Percentiles rank a stretch among this genome's conserved stretches.
phyloP scores from a whole-genome alignment of 176 grass and related monocot genomes.

The Eleusine indica region DNA sequence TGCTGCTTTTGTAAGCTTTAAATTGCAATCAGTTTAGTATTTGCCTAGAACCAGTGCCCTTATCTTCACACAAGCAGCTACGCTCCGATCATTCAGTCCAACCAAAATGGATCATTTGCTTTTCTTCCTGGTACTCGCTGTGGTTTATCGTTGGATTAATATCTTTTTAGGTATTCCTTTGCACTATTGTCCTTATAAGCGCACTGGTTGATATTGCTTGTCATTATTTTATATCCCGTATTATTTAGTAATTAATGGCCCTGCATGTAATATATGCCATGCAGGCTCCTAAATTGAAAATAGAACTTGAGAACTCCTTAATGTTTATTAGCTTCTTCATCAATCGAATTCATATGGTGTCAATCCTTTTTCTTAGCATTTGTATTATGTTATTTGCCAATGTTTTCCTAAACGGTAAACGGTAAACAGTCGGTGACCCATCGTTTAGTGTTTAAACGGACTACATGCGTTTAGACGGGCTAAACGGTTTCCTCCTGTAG shows the following conservation, averaged over 20 bases:
- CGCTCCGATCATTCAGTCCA: not conserved
- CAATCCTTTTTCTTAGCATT: slow-evolving; percentile 34
- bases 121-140: not conserved
- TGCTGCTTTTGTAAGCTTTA: not conserved
- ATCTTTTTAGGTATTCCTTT: not conserved
- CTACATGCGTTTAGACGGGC: too few species aligned
- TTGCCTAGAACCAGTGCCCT: not conserved
- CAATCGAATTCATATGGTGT: slow-evolving; percentile 13
- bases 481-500: too few species aligned
- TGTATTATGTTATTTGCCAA: slow-evolving; percentile 16
- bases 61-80: slow-evolving; percentile 9
- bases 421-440: too few species aligned
- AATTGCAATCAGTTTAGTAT: not conserved
- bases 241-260: not conserved
- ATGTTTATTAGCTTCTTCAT: slow-evolving; percentile 34
- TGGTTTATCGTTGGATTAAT: slow-evolving; percentile 18
- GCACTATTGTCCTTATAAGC: not conserved
- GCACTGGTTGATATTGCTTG: not conserved
- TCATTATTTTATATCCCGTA: not conserved
- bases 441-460: too few species aligned
- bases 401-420: too few species aligned
- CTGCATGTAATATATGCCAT: not conserved
- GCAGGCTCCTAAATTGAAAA: not conserved
- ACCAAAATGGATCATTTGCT: not conserved
- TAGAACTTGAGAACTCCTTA: not conserved